phyloP scores from a whole-genome alignment of 106 monocot genomes.

The Dioscorea alata region DNA sequence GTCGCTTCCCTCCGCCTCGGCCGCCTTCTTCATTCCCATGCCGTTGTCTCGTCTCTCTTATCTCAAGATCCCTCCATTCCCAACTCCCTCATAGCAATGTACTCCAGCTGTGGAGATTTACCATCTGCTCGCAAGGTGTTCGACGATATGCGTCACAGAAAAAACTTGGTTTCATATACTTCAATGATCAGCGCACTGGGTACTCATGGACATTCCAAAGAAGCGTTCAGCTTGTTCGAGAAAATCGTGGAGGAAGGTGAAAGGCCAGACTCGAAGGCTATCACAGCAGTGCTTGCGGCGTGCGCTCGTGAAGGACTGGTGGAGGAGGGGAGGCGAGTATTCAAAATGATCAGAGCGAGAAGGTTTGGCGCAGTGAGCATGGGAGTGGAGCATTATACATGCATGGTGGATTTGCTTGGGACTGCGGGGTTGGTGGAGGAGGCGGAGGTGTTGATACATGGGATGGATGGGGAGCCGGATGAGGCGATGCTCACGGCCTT shows the following conservation, averaged over 20 bases:
- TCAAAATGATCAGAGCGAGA: constrained; percentile 4
- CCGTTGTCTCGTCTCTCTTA: neutral
- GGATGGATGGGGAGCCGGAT: constrained; percentile 18
- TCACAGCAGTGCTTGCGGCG: constrained; percentile 20
- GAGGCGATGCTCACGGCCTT: constrained; percentile 1
- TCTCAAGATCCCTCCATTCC: neutral
- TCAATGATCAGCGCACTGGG: constrained; percentile 17
- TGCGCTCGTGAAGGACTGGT: constrained; percentile 14
- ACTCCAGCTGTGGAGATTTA: constrained; percentile 21
- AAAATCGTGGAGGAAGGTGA: neutral
- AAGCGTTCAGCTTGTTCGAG: constrained; percentile 6
- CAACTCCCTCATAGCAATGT: constrained; percentile 15
- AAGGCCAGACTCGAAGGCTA: constrained; percentile 1
- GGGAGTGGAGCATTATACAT: constrained; percentile 24
- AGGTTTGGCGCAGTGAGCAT: neutral
- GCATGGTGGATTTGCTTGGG: constrained; percentile 19
- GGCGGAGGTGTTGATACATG: constrained; percentile 9
- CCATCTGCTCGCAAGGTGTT: constrained; percentile 20
- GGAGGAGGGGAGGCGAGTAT: constrained; percentile 11
- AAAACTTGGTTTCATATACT: constrained; percentile 12
- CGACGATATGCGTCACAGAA: constrained; percentile 2
- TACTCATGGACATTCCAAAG: constrained; percentile 1
- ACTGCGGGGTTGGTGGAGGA: constrained; percentile 15
- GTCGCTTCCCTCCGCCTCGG: constrained; percentile 7
- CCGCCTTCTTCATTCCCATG: constrained; percentile 1